Conservation (phyloP, 768 basidiomycete species). For the Sarcomyxa edulis region DNA sequence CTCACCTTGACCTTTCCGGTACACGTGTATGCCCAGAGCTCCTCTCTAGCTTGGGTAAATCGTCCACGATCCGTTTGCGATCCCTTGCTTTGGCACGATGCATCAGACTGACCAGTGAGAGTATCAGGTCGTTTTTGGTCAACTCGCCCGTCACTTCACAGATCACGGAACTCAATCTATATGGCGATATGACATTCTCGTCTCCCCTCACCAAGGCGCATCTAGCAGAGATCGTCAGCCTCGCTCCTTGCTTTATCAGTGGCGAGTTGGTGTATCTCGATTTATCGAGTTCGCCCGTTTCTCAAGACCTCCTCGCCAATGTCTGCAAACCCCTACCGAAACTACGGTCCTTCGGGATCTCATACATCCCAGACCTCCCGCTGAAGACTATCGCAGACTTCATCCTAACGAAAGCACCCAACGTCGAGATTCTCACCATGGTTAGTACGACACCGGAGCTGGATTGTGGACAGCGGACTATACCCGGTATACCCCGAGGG, state of each 20-base stretch:
- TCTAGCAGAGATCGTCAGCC: slow-evolving; percentile 57
- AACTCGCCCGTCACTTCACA: slow-evolving; percentile 56
- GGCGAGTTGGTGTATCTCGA: slow-evolving; percentile 85
- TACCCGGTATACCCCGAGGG: slow-evolving; percentile 20
- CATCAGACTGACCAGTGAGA: slow-evolving; percentile 73
- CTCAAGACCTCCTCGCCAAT: slow-evolving; percentile 45
- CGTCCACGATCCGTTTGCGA: slow-evolving; percentile 60
- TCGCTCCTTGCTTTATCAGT: slow-evolving; percentile 74
- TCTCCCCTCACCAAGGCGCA: slow-evolving; percentile 67
- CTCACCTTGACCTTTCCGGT: slow-evolving; percentile 87
- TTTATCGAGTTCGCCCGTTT: slow-evolving; percentile 78
- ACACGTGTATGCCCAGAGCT: slow-evolving; percentile 80
- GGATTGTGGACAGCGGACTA: slow-evolving; percentile 44
- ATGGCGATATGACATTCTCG: slow-evolving; percentile 81
- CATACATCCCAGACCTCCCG: slow-evolving; percentile 71
- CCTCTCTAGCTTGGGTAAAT: slow-evolving; percentile 58
- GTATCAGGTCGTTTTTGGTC: slow-evolving; percentile 70
- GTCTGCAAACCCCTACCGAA: slow-evolving; percentile 59
- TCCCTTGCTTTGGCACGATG: slow-evolving; percentile 86
- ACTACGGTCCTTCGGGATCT: slow-evolving; percentile 86
- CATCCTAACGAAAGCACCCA: slow-evolving; percentile 57
- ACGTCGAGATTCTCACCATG: slow-evolving; percentile 85
- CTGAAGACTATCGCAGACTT: slow-evolving; percentile 66
- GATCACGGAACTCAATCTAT: slow-evolving; percentile 79
- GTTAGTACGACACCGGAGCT: slow-evolving; percentile 74